Base-by-base conservation (phyloP, 805 yeast species). In the Cyberlindnera nakhonratchasimensis region DNA sequence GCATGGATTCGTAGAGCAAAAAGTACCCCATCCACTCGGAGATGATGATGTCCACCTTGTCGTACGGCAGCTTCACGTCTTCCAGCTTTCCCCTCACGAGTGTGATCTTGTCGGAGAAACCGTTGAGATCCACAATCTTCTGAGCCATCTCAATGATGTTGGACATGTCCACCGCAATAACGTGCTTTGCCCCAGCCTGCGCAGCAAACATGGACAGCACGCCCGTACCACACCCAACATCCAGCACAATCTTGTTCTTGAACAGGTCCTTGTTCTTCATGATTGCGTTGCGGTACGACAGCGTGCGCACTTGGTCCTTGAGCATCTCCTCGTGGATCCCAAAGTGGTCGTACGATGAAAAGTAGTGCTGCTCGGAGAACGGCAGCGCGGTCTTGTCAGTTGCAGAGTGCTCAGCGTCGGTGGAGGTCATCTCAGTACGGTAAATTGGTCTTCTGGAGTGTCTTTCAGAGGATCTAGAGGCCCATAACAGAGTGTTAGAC, bases 21-120 rank as follows among this genome's bases (percentile, higher is more conserved):
- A 93, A 93, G 66, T 93, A 93, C 14, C 99, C 99, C 99, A 93
- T 93, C 99, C 99, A 93, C 66, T 93, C 99, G 50, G 93, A 82
- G 47, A 93, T 82, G 53, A 93, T 93, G 55, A 93, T 91, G 63
- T 93, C 99, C 42, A 93, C 99, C 61, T 85, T 72, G 42, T 80
- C 80, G 52, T 75, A 90, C 29, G 98, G 98, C 54, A 93, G 71
- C 33, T 65, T 74, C 43, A 95, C 86, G 58, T 93, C 99, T 69
- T 93, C 99, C 65, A 93, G 74, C 61, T 93, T 93, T 36, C 99
- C 99, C 65, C 85, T 83, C 39, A 91, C 66, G 45, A 91, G 69
- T 26, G 97, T 90, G 62, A 93, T 88, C 59, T 85, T 85, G 65
- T 87, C 95, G 36, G 75, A 70, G 47, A 85, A 79, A 2, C 96